Percentiles rank a stretch among this genome's conserved stretches.
phyloP scores from a whole-genome alignment of 1,284 basidiomycete species.

The Ustilago trichophora region DNA sequence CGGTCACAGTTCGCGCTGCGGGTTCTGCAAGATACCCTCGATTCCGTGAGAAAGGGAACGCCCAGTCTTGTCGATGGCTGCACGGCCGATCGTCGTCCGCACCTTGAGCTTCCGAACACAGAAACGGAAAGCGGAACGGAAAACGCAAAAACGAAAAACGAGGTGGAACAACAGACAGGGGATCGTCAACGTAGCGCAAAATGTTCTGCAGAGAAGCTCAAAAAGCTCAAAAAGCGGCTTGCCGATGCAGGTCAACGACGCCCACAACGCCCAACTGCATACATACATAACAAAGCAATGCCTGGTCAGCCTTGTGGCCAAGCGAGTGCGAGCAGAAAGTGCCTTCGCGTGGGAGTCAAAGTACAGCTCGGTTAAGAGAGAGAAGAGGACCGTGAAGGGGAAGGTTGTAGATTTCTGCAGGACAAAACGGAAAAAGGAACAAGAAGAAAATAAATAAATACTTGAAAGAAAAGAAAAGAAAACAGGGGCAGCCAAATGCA shows the following conservation, averaged over 20 bases:
- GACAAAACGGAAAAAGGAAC: no score
- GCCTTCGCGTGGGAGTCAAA: neutral
- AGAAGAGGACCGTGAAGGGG: neutral
- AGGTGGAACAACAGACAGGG: neutral
- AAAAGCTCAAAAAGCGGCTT: neutral
- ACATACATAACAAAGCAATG: neutral
- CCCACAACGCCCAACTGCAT: constrained; percentile 11
- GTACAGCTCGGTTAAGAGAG: neutral
- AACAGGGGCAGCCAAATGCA: neutral
- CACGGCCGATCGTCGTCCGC: no score
- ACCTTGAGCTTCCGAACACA: no score
- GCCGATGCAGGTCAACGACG: constrained; percentile 18
- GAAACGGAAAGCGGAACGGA: no score
- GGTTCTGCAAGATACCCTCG: no score
- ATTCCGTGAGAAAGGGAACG: no score
- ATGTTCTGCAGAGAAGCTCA: constrained; percentile 6
- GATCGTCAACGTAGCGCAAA: neutral
- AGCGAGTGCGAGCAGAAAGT: no score
- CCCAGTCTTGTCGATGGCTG: no score
- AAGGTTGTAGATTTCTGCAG: neutral
- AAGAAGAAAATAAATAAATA: no score
- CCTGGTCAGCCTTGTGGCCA: no score
- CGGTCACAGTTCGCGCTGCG: no score
- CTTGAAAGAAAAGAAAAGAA: constrained; percentile 4
- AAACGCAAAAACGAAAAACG: no score